Conservation (phyloP, 768 basidiomycete genomes). For the Exsudoporus frostii region DNA sequence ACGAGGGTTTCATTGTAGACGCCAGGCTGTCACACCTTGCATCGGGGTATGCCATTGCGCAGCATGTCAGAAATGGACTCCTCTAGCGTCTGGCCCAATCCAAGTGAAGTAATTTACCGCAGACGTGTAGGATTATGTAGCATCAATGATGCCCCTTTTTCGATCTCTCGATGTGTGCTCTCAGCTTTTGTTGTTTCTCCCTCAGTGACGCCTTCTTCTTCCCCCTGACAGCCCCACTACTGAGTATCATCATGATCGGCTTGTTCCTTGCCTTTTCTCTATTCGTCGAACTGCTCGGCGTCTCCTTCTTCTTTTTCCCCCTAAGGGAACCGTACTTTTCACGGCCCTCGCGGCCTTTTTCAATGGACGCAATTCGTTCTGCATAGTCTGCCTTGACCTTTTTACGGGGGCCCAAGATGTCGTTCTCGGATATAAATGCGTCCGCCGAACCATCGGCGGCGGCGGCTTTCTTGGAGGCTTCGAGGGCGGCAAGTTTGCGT, state of each 20-base stretch:
- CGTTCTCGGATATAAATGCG: slow-evolving; percentile 78
- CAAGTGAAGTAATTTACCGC: background rate
- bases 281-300: slow-evolving; percentile 85
- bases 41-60: slow-evolving; percentile 60
- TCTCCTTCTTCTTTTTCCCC: slow-evolving; percentile 87
- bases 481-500: slow-evolving; percentile 81
- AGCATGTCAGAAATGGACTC: slow-evolving; percentile 31
- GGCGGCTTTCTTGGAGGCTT: slow-evolving; percentile 61
- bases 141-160: slow-evolving; percentile 46
- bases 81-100: slow-evolving; percentile 11
- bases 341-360: slow-evolving; percentile 90
- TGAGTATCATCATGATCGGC: slow-evolving; percentile 91
- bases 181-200: slow-evolving; percentile 76
- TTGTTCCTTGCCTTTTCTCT: slow-evolving; percentile 91
- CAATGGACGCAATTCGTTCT: slow-evolving; percentile 87
- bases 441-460: slow-evolving; percentile 42
- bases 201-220: slow-evolving; percentile 82
- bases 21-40: slow-evolving; percentile 77
- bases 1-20: slow-evolving; percentile 65
- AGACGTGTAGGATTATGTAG: background rate
- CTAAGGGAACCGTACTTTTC: slow-evolving; percentile 89
- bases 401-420: slow-evolving; percentile 92
- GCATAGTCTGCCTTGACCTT: slow-evolving; percentile 92
- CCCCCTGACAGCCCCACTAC: slow-evolving; percentile 69
- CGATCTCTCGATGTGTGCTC: slow-evolving; percentile 69